Conservation (phyloP, 1,284 basidiomycete species). For the Anthracocystis walkeri region DNA sequence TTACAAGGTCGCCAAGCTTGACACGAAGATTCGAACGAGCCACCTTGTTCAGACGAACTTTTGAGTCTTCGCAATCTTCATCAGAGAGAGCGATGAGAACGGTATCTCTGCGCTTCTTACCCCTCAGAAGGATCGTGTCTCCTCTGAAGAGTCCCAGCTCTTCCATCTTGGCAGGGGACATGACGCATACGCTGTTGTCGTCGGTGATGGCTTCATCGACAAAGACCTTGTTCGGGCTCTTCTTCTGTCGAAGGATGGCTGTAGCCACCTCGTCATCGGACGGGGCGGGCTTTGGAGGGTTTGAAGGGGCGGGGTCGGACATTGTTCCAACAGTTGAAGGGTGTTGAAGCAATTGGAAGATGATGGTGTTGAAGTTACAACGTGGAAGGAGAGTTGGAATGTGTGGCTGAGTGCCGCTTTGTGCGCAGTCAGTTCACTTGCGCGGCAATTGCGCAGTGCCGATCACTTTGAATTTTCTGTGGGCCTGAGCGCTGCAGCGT, state of each 20-base stretch:
- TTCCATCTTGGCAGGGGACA: slow-evolving; percentile 98
- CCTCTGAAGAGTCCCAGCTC: slow-evolving; percentile 91
- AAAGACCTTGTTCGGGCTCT: slow-evolving; percentile 65
- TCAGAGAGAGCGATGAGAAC: slow-evolving; percentile 95
- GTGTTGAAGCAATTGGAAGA: slow-evolving; percentile 6
- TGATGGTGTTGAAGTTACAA: not conserved
- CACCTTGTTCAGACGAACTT: slow-evolving; percentile 97
- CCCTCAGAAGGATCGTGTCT: slow-evolving; percentile 76
- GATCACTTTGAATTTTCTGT: not conserved
- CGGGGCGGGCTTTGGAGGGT: slow-evolving; percentile 29
- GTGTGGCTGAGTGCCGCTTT: too few species aligned
- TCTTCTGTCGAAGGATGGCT: slow-evolving; percentile 67
- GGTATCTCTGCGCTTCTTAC: slow-evolving; percentile 90
- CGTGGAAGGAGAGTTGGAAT: too few species aligned
- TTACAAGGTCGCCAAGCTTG: slow-evolving; percentile 95
- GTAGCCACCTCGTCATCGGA: slow-evolving; percentile 63
- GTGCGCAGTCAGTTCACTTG: slow-evolving; percentile 1
- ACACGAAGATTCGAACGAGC: slow-evolving; percentile 98
- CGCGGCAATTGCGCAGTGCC: not conserved
- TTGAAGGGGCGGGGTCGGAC: slow-evolving; percentile 51
- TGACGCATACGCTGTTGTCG: slow-evolving; percentile 75
- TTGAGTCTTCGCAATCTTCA: slow-evolving; percentile 96
- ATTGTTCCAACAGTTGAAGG: slow-evolving; percentile 20
- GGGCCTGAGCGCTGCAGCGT: not conserved
- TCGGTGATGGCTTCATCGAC: slow-evolving; percentile 70